Evolutionary conservation across 2,329 filamentous ascomycete species (phyloP).

Genomic region (Xylariales sp.): DNA sequence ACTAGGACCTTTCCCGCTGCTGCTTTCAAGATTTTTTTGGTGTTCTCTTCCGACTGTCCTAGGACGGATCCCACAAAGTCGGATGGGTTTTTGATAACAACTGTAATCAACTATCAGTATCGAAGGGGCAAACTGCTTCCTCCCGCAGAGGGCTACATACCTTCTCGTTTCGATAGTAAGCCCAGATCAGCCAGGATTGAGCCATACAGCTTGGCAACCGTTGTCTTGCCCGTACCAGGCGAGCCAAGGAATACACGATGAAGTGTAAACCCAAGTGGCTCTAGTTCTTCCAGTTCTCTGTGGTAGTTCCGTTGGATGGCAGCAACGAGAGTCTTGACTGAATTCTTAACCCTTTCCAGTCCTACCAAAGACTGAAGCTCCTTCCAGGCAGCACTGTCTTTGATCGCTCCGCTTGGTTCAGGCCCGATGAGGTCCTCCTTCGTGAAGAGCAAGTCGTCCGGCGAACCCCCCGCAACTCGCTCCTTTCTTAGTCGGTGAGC

Average conservation of each 20-base stretch:
- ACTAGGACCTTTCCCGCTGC: constrained; percentile 79
- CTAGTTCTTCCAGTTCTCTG: constrained; percentile 44
- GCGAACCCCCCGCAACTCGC: background rate
- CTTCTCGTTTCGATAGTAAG: constrained; percentile 52
- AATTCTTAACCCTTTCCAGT: constrained; percentile 47
- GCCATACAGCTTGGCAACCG: constrained; percentile 49
- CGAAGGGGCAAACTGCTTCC: background rate
- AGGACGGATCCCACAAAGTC: constrained; percentile 76
- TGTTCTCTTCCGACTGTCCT: constrained; percentile 76
- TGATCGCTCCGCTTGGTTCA: constrained; percentile 33
- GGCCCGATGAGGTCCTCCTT: constrained; percentile 36
- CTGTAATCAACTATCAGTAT: constrained; percentile 47
- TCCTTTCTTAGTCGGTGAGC: too few species aligned
- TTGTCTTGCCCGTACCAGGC: constrained; percentile 50
- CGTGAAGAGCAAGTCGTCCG: constrained; percentile 56
- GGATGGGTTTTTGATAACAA: constrained; percentile 76
- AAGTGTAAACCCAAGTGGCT: constrained; percentile 43
- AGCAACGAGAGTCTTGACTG: constrained; percentile 55
- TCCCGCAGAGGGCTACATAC: background rate
- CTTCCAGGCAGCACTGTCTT: constrained; percentile 55
- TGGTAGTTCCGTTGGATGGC: constrained; percentile 43
- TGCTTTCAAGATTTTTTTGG: constrained; percentile 75
- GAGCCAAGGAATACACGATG: constrained; percentile 49
- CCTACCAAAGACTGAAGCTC: constrained; percentile 42
- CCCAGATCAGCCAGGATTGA: constrained; percentile 46